Percentiles rank a stretch among this genome's conserved stretches.
phyloP scores from a whole-genome alignment of 148 eudicot genomes.

The Rhododendron kiyosumense region DNA sequence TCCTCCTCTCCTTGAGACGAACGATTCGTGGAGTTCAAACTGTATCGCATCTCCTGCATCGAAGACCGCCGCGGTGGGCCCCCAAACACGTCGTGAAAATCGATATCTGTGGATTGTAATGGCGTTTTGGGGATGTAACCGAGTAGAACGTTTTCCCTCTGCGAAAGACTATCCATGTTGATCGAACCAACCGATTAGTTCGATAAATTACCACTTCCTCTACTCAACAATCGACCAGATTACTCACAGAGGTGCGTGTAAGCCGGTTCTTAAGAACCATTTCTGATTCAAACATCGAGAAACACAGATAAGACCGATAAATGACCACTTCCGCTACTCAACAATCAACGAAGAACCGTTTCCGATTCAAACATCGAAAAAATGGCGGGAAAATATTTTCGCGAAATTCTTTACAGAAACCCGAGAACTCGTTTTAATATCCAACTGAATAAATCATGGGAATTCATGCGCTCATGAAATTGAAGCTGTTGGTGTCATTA shows the following conservation, averaged over 20 bases:
- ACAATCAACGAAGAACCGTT: background rate
- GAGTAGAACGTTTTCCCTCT: slow-evolving; percentile 21
- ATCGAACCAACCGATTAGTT: background rate
- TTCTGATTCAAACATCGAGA: background rate
- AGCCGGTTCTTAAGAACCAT: background rate
- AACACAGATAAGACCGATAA: background rate
- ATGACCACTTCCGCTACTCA: background rate
- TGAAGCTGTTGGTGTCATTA: background rate
- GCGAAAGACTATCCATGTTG: slow-evolving; percentile 29
- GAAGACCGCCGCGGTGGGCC: slow-evolving; percentile 82
- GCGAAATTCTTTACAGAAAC: background rate
- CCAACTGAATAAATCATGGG: background rate
- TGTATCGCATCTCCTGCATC: slow-evolving; percentile 37
- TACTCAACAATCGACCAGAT: background rate
- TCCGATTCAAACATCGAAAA: background rate
- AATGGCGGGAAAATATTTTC: slow-evolving; percentile 7
- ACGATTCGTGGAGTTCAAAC: slow-evolving; percentile 10
- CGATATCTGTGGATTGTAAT: slow-evolving; percentile 37
- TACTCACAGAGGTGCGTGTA: too few species aligned
- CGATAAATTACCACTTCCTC: background rate
- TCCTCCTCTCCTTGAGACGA: slow-evolving; percentile 3
- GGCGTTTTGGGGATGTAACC: slow-evolving; percentile 18
- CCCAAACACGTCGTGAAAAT: slow-evolving; percentile 87
- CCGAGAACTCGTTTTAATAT: background rate
- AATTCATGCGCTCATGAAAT: background rate